Conservation (phyloP, 2,329 filamentous ascomycete species). For the Fusarium floridanum region DNA sequence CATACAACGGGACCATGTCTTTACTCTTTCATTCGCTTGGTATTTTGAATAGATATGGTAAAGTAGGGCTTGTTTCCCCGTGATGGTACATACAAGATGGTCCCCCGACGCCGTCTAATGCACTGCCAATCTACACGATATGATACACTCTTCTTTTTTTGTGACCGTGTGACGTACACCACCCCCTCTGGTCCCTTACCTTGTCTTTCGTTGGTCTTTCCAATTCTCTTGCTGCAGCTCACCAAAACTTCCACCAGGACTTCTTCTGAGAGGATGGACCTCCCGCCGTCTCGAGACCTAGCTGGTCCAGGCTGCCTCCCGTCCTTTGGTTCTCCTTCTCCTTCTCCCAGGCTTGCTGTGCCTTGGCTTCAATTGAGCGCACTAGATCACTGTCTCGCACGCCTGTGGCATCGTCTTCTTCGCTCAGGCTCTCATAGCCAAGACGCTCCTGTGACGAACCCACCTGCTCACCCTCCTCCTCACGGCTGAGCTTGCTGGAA, state of each 20-base stretch:
- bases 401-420: conserved; percentile 41
- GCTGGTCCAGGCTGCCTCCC: conserved; percentile 64
- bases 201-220: conserved; percentile 19
- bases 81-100: conserved; percentile 52
- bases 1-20: neutral
- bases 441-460: conserved; percentile 29
- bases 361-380: conserved; percentile 53
- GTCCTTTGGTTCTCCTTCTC: conserved; percentile 65
- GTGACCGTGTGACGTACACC: conserved; percentile 32
- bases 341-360: conserved; percentile 59
- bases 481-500: conserved; percentile 47
- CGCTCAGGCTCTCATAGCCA: conserved; percentile 36
- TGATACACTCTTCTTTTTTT: conserved; percentile 53
- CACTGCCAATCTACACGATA: conserved; percentile 59
- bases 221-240: conserved; percentile 38
- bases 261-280: conserved; percentile 56
- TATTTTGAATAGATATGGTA: conserved; percentile 46
- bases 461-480: conserved; percentile 39
- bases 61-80: conserved; percentile 48
- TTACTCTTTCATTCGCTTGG: conserved; percentile 41
- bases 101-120: conserved; percentile 60
- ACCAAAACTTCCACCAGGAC: conserved; percentile 64
- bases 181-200: conserved; percentile 25
- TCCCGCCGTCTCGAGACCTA: conserved; percentile 56
- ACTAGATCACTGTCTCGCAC: conserved; percentile 33